Base-by-base conservation (phyloP, 768 basidiomycete species). In the Phlebiopsis flavidoalba region DNA sequence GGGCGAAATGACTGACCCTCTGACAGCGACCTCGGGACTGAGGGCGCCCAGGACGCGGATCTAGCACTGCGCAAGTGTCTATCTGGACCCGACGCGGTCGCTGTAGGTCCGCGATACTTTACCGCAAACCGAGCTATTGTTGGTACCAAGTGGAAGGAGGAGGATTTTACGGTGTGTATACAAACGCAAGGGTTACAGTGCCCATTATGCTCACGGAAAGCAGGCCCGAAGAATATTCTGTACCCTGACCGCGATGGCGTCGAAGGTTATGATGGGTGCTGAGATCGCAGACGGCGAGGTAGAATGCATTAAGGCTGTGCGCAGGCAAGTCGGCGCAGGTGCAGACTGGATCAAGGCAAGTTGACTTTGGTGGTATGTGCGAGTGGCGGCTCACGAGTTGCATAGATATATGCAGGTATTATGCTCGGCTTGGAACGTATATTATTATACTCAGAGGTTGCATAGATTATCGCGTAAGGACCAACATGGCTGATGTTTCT, bases 281-380 rank as follows among this genome's bases (percentile, higher is more conserved):
- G 81, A 85, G 60, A 76, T 78, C 3, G 85, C 79, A 0, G 85
- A 88, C 63, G 87, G 86, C 0, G 71, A 77, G 22, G 80, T 79
- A 35, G 83, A 76, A 36, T 84, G 86, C 64, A 67, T 80, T 45
- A 77, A 76, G 60, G 84, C 80, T 12, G 83, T 86, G 5, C 75
- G 85, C 26, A 77, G 76, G 60, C 87, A 87, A 63, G 78, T 88
- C 58, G 85, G 85, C 33, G 80, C 83, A 12, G 85, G 85, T 7
- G 82, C 86, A 4, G 87, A 88, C 70, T 85, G 82, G 82, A 84
- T 88, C 64, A 87, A 87, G 79, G 82, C 83, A 43, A 51, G 47
- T 11, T 2, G 36, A 17, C 2, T 15, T 12, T 37, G 21, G 52
- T 12, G 4, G 2, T 43, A 43, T 3, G 10, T 8, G 11, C 40